Base-by-base conservation (phyloP, 2,329 filamentous ascomycete species). In the Pochonia chlamydosporia region DNA sequence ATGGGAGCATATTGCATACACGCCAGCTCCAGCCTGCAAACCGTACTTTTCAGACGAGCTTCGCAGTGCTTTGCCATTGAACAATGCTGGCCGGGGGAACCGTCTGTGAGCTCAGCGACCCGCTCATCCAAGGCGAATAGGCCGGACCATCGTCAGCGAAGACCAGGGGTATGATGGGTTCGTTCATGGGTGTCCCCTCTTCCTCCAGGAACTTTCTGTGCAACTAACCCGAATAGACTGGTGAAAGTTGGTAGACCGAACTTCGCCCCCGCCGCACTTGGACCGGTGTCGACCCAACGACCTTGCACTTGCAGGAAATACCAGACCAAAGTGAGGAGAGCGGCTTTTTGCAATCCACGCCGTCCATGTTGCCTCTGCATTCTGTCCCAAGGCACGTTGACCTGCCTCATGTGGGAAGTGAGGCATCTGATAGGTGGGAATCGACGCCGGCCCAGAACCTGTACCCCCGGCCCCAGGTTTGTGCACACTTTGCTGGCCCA, bases 381-480 rank as follows among this genome's bases (percentile, higher is more conserved):
- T 24, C 37, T 5, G 21, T 28, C 11, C 24, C 39, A 13, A 24
- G 5, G 41, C 41, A 43, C 28, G 41, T 24, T 37, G 31, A 45
- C 43, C 35, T 45, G 43, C 43, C 33, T 45, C 33, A 45, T 31
- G 26, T 28, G 44, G 44, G 44, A 42, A 30, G 37, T 26, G 39
- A 20, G 35, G 44, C 20, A 42, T 46, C 36, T 42, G 44, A 42
- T 42, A 41, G 21, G 39, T 33, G 37, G 13, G 39, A 41, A 33
- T 31, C 11, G 24, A 33, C 24, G 4, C 21, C 37, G 43, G 31
- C 21, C 43, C 14, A 28, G 42, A 37, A 37, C 43, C 23, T 30
- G 24, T 8, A 13, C 33, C 24, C 35, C 23, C 14, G 18, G 1
- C n/a, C n/a, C n/a, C n/a, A n/a, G n/a, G n/a, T n/a, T 33, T 28